Evolutionary conservation across 2,329 filamentous ascomycete species (phyloP).

Genomic region (Epichloe glyceriae): DNA sequence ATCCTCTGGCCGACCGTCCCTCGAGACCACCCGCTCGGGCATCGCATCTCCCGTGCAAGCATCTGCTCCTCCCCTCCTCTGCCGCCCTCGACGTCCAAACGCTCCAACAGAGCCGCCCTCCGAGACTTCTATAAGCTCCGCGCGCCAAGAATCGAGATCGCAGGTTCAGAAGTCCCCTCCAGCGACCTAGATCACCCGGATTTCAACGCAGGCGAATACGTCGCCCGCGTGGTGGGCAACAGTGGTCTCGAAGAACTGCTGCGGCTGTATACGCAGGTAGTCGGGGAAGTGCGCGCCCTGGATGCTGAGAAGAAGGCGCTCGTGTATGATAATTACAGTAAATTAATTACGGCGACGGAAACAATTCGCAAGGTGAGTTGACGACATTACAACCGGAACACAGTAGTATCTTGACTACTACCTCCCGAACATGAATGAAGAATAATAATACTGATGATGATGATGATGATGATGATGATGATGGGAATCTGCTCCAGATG

Average conservation of each 20-base stretch:
- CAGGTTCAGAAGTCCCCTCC: slow-evolving; percentile 43
- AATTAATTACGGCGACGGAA: slow-evolving; percentile 90
- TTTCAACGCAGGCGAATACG: slow-evolving; percentile 63
- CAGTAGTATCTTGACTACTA: no score
- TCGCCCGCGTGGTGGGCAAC: slow-evolving; percentile 46
- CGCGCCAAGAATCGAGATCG: slow-evolving; percentile 31
- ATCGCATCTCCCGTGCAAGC: slow-evolving; percentile 35
- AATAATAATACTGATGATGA: not conserved
- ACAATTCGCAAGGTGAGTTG: slow-evolving; percentile 65
- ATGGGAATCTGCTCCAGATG: slow-evolving; percentile 38
- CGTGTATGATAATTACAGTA: slow-evolving; percentile 97
- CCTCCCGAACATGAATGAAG: not conserved
- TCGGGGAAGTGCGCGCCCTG: slow-evolving; percentile 74
- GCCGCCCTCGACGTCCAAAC: slow-evolving; percentile 25
- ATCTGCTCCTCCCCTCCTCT: slow-evolving; percentile 26
- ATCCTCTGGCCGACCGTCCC: slow-evolving; percentile 62
- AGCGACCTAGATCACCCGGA: slow-evolving; percentile 60
- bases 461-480: no score
- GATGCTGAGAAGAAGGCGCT: slow-evolving; percentile 94
- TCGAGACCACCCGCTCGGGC: slow-evolving; percentile 51
- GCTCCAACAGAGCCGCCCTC: slow-evolving; percentile 69
- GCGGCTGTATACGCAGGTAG: slow-evolving; percentile 54
- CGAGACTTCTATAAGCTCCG: slow-evolving; percentile 86
- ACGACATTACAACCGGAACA: no score
- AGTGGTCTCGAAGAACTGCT: slow-evolving; percentile 56